Conservation (phyloP, 495 filamentous ascomycete genomes). For the Platismatia glauca region DNA sequence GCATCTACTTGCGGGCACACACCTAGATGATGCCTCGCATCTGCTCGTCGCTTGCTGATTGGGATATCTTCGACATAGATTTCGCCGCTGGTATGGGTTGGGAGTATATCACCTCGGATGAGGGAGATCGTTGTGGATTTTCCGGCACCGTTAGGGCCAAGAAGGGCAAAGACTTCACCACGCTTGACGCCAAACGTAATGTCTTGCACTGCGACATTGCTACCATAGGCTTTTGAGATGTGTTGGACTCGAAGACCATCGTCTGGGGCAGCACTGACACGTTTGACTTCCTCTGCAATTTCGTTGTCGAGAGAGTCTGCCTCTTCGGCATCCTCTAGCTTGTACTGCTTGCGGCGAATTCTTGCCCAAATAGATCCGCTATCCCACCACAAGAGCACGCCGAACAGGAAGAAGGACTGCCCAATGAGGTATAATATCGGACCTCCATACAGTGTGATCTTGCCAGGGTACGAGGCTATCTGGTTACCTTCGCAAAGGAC, state of each 20-base stretch:
- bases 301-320: slow-evolving; percentile 37
- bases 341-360: slow-evolving; percentile 31
- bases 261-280: slow-evolving; percentile 37
- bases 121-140: slow-evolving; percentile 79
- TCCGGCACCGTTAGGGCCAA: slow-evolving; percentile 83
- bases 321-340: slow-evolving; percentile 37
- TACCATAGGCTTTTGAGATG: slow-evolving; percentile 65
- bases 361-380: slow-evolving; percentile 47
- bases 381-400: slow-evolving; percentile 62
- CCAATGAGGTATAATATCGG: slow-evolving; percentile 68
- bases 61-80: slow-evolving; percentile 67
- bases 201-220: slow-evolving; percentile 64
- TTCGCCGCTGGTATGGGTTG: slow-evolving; percentile 50
- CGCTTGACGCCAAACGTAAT: slow-evolving; percentile 69
- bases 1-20: slow-evolving; percentile 53
- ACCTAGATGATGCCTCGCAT: slow-evolving; percentile 62
- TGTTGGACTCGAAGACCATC: slow-evolving; percentile 69
- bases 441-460: slow-evolving; percentile 63
- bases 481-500: slow-evolving; percentile 54
- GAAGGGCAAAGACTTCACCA: slow-evolving; percentile 73
- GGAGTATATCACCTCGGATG: slow-evolving; percentile 74
- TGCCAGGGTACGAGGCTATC: slow-evolving; percentile 58
- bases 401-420: slow-evolving; percentile 58
- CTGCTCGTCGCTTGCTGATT: slow-evolving; percentile 52
- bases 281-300: slow-evolving; percentile 37